Evolutionary conservation across 2,329 filamentous ascomycete species (phyloP), one percentile per base, ranked within the genome.

Genomic region (Cercospora nicotianae): DNA sequence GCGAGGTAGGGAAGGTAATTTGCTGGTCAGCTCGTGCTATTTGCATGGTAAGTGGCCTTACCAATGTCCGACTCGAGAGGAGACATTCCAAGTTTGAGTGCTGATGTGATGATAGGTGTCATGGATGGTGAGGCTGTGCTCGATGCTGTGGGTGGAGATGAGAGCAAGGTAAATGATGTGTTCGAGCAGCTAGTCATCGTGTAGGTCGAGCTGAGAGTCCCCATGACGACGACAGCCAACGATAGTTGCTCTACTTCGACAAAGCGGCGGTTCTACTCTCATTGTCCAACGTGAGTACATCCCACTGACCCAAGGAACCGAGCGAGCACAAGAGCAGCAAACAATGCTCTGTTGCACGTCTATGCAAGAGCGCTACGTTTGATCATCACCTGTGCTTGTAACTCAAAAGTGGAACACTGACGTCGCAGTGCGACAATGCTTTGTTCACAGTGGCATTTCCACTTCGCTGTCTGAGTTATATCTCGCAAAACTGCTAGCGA

Each of bases 101-200:
- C 26, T 31, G 5, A 58, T 20, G 3, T 20, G 28, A 18, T 2
- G 6, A 10, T 9, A 64, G 62, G 62, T 10, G 31, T 58, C 6
- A 64, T 64, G 62, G 31, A 64, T 45, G 62, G 62, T 20, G 62
- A 64, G 31, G 62, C 48, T 36, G 62, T 58, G 23, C 48, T 64
- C 53, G 62, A 55, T 23, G 62, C 62, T 23, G 62, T 36, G 7
- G 51, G 31, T 0, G 62, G 51, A 0, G 33, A 64, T 9, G 26
- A 33, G 23, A 20, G 33, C 26, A 23, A 31, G 23, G 31, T 64
- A 3, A 39, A 58, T 12, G 30, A 64, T 9, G 36, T 28, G 4
- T 58, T 26, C 18, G 48, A 42, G 55, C 55, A 58, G 28, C 26
- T 58, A 3, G 28, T 31, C 16, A 20, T 58, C 28, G 28, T 58